Base-by-base conservation (phyloP, 2,329 filamentous ascomycete species). In the Cladophialophora bantiana region DNA sequence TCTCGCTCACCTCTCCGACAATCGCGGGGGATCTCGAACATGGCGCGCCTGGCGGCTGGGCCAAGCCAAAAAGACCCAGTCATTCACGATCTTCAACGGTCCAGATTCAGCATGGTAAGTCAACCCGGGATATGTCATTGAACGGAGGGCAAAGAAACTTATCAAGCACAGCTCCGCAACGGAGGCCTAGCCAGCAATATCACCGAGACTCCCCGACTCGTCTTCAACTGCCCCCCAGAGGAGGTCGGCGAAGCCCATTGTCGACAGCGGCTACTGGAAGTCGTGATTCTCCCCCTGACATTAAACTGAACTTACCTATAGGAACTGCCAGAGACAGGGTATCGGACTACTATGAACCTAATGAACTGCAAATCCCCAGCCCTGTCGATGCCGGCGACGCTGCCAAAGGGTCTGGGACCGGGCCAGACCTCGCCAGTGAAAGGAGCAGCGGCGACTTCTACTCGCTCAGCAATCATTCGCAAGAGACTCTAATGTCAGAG, bases 371-470 rank as follows among this genome's bases (percentile, higher is more conserved):
- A 68, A 72, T 69, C 68, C n/a, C 55, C n/a, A 65, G 56, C 36
- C 57, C 65, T 12, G 20, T 42, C 32, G 45, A 57, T 13, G 15
- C 59, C 13, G 36, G 61, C 12, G 57, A 52, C 20, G 42, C 59
- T 61, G 26, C 45, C 5, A 50, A 10, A 50, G 4, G 18, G 5
- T 54, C 59, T 1, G 48, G 48, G 26, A 12, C 48, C 7, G 59
- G 59, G 9, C 59, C 15, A 36, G 59, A 91, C 71, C 86, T 87
- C 67, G 88, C 87, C 62, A 98, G 94, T 34, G 93, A 93, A 31
- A 85, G 95, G 73, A 97, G 92, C 70, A 99, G 95, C 76, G 91
- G 91, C 62, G 95, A 99, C 75, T 96, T 98, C 74, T 98, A 97
- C 78, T 94, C 94, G 0, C 81, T 94, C 77, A 97, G 94, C 81